Evolutionary conservation across 805 yeast species (phyloP).

Genomic region (Cyberlindnera euphorbiae): DNA sequence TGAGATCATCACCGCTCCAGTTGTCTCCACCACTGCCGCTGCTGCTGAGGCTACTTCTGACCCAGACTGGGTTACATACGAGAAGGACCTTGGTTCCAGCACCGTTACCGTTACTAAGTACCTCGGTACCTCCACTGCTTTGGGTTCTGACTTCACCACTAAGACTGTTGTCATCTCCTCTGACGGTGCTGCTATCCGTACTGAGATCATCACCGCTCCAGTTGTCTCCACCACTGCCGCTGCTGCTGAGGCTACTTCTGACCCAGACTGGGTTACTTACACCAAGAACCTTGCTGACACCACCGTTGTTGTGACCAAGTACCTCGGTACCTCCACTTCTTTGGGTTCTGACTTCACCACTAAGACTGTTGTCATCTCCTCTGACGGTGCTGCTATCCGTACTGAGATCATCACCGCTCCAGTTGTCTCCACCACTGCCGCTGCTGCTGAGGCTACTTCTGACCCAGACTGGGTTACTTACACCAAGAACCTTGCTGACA

Average conservation of each 20-base stretch:
- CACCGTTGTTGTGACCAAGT: constrained; percentile 1
- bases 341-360: constrained; percentile 3
- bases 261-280: constrained; percentile 1
- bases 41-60: no score
- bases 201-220: no score
- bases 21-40: no score
- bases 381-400: neutral
- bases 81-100: constrained; percentile 1
- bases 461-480: constrained; percentile 1
- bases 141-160: no score
- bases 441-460: no score
- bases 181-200: no score
- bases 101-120: neutral
- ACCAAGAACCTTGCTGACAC: constrained; percentile 2
- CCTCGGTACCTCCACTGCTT: neutral
- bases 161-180: no score
- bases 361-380: neutral
- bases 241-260: no score
- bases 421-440: no score
- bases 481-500: constrained; percentile 2
- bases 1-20: no score
- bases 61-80: neutral
- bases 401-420: no score
- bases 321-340: neutral
- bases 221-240: no score